Conservation (phyloP, 2,329 filamentous ascomycete genomes). For the Botrytis byssoidea region DNA sequence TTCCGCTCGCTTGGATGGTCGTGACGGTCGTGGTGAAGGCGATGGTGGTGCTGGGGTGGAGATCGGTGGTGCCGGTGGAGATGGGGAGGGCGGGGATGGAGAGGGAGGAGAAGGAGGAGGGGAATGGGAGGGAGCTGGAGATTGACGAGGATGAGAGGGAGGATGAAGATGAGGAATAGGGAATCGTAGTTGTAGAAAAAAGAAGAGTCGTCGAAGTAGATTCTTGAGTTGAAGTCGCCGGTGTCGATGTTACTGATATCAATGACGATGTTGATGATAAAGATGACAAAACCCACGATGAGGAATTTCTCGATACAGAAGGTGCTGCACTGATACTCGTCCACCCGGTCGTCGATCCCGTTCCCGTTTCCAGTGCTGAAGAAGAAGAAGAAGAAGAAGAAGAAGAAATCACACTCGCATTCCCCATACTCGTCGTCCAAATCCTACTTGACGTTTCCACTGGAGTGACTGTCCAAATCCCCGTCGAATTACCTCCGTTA, state of each 20-base stretch:
- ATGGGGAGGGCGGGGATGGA: slow-evolving; percentile 38
- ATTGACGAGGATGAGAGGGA: slow-evolving; percentile 29
- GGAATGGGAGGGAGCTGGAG: neutral
- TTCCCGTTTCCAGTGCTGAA: neutral
- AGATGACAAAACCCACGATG: neutral
- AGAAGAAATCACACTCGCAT: neutral
- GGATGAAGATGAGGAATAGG: neutral
- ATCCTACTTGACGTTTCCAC: neutral
- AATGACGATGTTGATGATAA: too few relatives aligned
- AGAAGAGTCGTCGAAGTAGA: neutral
- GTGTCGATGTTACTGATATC: neutral
- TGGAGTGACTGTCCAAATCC: neutral
- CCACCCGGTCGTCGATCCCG: too few relatives aligned
- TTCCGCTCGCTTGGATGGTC: slow-evolving; percentile 36
- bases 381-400: neutral
- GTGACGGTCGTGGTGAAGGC: slow-evolving; percentile 39
- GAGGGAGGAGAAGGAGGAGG: neutral
- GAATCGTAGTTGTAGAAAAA: neutral
- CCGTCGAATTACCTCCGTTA: neutral
- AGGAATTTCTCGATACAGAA: neutral
- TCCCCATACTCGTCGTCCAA: neutral
- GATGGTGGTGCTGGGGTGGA: slow-evolving; percentile 28
- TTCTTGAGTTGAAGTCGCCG: neutral
- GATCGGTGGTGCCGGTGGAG: slow-evolving; percentile 32
- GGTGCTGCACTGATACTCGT: neutral